Conservation (phyloP, 2,329 filamentous ascomycete genomes). For the Ceratocystiopsis brevicomis region DNA sequence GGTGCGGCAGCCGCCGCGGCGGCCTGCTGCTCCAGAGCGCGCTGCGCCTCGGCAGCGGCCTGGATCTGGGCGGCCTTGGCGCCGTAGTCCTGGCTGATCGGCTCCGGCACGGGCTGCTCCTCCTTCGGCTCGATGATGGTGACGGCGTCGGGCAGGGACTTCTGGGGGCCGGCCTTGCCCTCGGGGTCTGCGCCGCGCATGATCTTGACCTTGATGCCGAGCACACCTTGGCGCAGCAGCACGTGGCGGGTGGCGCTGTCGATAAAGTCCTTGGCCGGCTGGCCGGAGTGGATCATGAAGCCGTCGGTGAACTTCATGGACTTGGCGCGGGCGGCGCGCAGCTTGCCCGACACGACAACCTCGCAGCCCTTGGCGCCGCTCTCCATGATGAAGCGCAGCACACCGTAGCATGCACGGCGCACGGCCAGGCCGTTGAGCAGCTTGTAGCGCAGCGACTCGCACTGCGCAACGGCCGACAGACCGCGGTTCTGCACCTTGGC, state of each 20-base stretch:
- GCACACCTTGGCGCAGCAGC: slow-evolving; percentile 96
- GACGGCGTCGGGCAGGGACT: slow-evolving; percentile 93
- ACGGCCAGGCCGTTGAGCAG: slow-evolving; percentile 98
- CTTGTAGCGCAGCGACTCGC: slow-evolving; percentile 99
- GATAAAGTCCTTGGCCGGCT: slow-evolving; percentile 99
- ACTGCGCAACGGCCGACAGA: slow-evolving; percentile 98
- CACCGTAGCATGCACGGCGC: slow-evolving; percentile 98
- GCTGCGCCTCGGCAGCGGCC: slow-evolving; percentile 43
- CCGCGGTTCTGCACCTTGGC: slow-evolving; percentile 99
- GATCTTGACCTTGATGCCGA: slow-evolving; percentile 99
- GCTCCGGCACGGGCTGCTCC: slow-evolving; percentile 86
- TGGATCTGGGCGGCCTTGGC: slow-evolving; percentile 59
- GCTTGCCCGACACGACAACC: slow-evolving; percentile 98
- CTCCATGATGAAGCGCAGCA: slow-evolving; percentile 99
- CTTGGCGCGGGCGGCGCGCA: slow-evolving; percentile 97
- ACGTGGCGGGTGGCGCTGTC: slow-evolving; percentile 97
- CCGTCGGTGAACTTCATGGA: slow-evolving; percentile 99
- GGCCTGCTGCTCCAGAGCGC: slow-evolving; percentile 29
- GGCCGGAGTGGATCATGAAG: slow-evolving; percentile 99
- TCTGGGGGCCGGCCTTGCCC: slow-evolving; percentile 94
- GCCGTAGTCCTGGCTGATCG: slow-evolving; percentile 96
- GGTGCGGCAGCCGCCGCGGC: slow-evolving; percentile 13
- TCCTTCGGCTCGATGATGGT: slow-evolving; percentile 99
- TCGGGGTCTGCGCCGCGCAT: slow-evolving; percentile 99
- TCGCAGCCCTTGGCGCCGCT: slow-evolving; percentile 98